Evolutionary conservation across 2,329 filamentous ascomycete genomes (phyloP).

Genomic region (Rhexocercosporidium sp.): DNA sequence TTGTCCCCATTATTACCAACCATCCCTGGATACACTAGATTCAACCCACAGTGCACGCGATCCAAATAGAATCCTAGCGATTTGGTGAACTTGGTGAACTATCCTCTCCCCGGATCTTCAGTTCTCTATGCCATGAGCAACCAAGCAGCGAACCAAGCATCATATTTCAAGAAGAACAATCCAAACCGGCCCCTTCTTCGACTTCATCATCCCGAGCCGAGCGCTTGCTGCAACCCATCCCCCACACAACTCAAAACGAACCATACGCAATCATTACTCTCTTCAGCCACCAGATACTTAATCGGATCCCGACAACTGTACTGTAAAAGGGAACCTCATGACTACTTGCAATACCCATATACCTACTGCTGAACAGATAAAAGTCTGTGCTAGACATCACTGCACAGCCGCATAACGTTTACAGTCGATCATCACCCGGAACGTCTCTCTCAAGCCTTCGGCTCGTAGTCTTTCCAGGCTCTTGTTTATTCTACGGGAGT

Average conservation of each 20-base stretch:
- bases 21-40: too few relatives aligned
- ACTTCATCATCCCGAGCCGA: not conserved
- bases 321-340: not conserved
- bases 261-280: not conserved
- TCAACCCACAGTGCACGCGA: too few relatives aligned
- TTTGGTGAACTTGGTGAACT: too few relatives aligned
- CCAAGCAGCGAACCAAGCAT: too few relatives aligned
- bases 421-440: not conserved
- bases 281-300: not conserved
- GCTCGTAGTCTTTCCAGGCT: not conserved
- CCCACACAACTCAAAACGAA: not conserved
- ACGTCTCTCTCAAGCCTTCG: not conserved
- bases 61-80: too few relatives aligned
- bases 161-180: not conserved
- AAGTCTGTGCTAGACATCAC: too few relatives aligned
- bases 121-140: not conserved
- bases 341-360: too few relatives aligned
- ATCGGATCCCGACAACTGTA: not conserved
- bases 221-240: slow-evolving; percentile 6
- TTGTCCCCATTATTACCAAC: not conserved
- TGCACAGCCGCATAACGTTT: slow-evolving; percentile 1
- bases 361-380: too few relatives aligned
- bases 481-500: not conserved
- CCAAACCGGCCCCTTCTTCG: not conserved
- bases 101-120: slow-evolving; percentile 3